Conservation (phyloP, 768 basidiomycete genomes). For the Agaricus subrufescens region DNA sequence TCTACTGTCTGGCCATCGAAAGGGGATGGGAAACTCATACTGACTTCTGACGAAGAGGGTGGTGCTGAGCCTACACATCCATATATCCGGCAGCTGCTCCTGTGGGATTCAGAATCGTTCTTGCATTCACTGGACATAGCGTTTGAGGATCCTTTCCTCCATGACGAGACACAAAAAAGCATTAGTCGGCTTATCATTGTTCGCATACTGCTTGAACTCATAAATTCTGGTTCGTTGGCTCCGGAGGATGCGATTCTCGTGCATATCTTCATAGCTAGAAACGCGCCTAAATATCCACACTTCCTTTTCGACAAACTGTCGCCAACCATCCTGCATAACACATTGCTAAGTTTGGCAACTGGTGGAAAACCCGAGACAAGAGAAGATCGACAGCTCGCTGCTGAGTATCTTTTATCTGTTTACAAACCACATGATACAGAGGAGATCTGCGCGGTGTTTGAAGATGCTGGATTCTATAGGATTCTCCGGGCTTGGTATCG, state of each 20-base stretch:
- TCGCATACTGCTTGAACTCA: slow-evolving; percentile 79
- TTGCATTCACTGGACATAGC: slow-evolving; percentile 92
- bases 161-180: slow-evolving; percentile 55
- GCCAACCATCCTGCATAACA: slow-evolving; percentile 62
- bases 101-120: slow-evolving; percentile 90
- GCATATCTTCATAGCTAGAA: slow-evolving; percentile 94
- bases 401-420: slow-evolving; percentile 87
- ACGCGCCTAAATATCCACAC: slow-evolving; percentile 95
- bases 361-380: slow-evolving; percentile 73
- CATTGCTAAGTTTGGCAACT: slow-evolving; percentile 74
- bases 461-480: slow-evolving; percentile 83
- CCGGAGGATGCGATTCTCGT: slow-evolving; percentile 74
- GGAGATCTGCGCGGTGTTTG: slow-evolving; percentile 63
- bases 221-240: slow-evolving; percentile 49
- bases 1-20: slow-evolving; percentile 76
- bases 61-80: slow-evolving; percentile 84
- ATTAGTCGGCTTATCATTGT: slow-evolving; percentile 79
- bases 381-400: slow-evolving; percentile 93
- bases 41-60: slow-evolving; percentile 72
- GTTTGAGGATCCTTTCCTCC: slow-evolving; percentile 90
- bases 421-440: slow-evolving; percentile 84
- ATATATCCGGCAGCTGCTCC: slow-evolving; percentile 77
- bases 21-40: slow-evolving; percentile 64
- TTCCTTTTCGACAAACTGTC: slow-evolving; percentile 57
- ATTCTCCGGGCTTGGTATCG: slow-evolving; percentile 82